Base-by-base conservation (phyloP, 2,329 filamentous ascomycete species). In the Curvularia spicifera region DNA sequence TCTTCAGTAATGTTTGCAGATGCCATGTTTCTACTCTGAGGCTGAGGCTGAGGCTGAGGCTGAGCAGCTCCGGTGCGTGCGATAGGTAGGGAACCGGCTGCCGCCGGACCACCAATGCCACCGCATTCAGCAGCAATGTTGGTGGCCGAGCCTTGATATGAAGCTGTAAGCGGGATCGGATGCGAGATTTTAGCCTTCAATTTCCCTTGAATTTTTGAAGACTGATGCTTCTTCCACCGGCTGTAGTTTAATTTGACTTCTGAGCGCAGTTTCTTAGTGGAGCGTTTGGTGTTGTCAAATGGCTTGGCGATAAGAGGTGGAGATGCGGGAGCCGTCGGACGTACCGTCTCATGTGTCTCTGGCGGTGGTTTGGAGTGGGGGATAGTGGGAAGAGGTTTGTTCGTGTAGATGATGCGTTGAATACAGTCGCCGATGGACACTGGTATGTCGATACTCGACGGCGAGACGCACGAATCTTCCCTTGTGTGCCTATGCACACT, bases 111-210 rank as follows among this genome's bases (percentile, higher is more conserved):
- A 13, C 60, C 66, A 15, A 67, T 59, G 2, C 65, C 56, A n/a
- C 64, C 65, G 3, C 44, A 57, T 33, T 57, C 55, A 3, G 29
- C 40, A 4, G 66, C 57, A n/a, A 66, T 15, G 12, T 71, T 71
- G 1, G 51, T 61, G 15, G 56, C 40, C 7, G 28, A 22, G 8
- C 51, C 48, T 37, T 55, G 15, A 12, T 50, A 26, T 22, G 53
- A 43, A 4, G 51, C 53, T 24, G 63, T 49, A 13, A 70, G 56
- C 3, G 67, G 68, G 1, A 53, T 37, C 1, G 68, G 68, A 4
- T 45, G 48, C 6, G 70, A 72, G 15, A 75, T 73, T 12, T 65
- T 64, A 2, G 63, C 49, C 49, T 74, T 73, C 5, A 71, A 47
- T 1, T 46, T 31, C 4, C 29, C 35, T 20, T 54, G 54, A 5